These are phyloP conservation scores for Rhododendron mucronatum DNA, from an alignment of 148 eudicot genomes.

Conservation along the genomic window DNA sequence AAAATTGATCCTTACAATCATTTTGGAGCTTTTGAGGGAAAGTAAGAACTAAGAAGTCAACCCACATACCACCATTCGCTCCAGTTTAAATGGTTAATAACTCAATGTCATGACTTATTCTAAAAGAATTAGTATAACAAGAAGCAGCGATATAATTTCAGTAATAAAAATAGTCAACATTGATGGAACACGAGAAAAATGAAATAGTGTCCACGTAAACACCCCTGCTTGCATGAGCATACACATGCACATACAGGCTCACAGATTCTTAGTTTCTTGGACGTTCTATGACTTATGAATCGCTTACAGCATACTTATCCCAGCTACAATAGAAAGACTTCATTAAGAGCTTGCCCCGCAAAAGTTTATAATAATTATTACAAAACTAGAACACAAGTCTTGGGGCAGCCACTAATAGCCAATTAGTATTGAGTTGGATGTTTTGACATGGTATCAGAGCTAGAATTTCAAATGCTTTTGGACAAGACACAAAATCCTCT, in stretches of 20 bases:
- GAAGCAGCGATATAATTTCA: neutral
- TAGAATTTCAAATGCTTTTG: neutral
- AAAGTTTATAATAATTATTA: neutral
- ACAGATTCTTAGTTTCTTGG: neutral
- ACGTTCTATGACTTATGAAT: neutral
- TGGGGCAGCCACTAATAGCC: neutral
- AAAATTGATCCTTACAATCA: neutral
- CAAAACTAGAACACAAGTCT: neutral
- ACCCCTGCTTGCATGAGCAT: too few relatives aligned
- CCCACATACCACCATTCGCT: neutral
- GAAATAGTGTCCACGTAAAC: neutral
- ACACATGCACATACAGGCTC: neutral
- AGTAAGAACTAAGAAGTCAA: neutral
- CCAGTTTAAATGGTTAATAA: neutral
- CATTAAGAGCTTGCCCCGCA: neutral
- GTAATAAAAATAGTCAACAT: neutral
- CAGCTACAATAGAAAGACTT: neutral
- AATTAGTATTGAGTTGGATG: neutral
- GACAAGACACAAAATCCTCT: neutral
- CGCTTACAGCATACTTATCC: neutral
- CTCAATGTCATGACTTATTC: neutral
- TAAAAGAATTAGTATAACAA: neutral
- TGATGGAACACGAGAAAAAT: neutral
- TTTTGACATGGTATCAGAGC: neutral
- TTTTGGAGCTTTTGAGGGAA: neutral